These are phyloP conservation scores for Saraca asoca DNA, from an alignment of 331 rosid species.

Conservation along the genomic window DNA sequence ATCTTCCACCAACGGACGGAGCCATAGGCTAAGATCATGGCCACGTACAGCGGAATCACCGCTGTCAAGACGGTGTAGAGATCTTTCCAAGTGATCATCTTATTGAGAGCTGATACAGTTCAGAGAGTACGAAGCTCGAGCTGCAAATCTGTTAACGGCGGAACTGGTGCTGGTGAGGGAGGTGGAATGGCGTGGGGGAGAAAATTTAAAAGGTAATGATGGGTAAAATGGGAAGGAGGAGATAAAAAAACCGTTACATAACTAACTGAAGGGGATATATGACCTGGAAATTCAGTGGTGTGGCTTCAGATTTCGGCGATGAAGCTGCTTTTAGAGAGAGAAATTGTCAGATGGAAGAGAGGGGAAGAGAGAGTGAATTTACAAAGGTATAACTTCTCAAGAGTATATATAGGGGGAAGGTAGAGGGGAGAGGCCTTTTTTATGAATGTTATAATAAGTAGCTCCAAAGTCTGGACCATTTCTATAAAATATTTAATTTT, in stretches of 20 bases:
- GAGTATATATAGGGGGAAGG: conserved; percentile 37
- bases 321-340: conserved; percentile 6
- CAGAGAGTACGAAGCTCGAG: background rate
- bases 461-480: background rate
- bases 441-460: background rate
- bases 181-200: conserved; percentile 26
- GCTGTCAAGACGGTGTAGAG: conserved; percentile 66
- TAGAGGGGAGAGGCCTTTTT: background rate
- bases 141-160: background rate
- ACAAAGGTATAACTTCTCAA: conserved; percentile 10
- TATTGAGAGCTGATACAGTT: background rate
- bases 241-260: conserved; percentile 42
- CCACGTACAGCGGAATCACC: conserved; percentile 81
- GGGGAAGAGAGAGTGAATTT: conserved; percentile 20
- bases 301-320: background rate
- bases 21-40: conserved; percentile 94
- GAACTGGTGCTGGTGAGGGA: background rate
- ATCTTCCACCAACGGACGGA: conserved; percentile 99
- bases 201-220: background rate
- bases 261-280: conserved; percentile 28
- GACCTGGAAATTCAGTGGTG: conserved; percentile 5
- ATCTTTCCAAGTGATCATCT: conserved; percentile 59
- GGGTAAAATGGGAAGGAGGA: conserved; percentile 35
- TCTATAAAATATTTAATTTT: no score
- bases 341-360: background rate